These are phyloP conservation scores for Ceratobasidium sp. DNA, from an alignment of 1,284 basidiomycete species.

Conservation along the genomic window DNA sequence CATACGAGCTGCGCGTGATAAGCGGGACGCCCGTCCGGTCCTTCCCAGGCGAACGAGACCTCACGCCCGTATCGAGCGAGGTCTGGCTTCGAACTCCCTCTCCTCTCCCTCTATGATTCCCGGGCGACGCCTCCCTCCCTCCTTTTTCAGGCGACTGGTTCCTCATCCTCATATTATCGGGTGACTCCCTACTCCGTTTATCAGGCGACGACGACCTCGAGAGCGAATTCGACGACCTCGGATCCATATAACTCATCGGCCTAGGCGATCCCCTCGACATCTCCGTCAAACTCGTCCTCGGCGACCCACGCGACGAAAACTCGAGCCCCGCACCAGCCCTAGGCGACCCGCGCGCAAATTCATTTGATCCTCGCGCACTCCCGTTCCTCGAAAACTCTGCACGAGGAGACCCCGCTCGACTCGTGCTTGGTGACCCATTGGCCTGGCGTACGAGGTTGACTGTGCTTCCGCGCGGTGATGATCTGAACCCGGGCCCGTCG, in stretches of 20 bases:
- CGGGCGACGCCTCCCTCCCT: not conserved
- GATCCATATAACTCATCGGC: conserved; percentile 9
- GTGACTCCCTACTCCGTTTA: conserved; percentile 8
- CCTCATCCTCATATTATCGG: conserved; percentile 1
- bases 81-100: not conserved
- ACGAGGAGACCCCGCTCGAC: not conserved
- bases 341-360: not conserved
- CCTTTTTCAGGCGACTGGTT: not conserved
- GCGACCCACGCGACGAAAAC: conserved; percentile 25
- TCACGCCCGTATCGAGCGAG: not conserved
- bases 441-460: conserved; percentile 8
- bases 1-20: conserved; percentile 25
- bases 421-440: conserved; percentile 15
- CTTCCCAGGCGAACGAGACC: conserved; percentile 23
- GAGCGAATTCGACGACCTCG: not conserved
- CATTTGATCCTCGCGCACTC: conserved; percentile 8
- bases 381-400: not conserved
- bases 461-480: conserved; percentile 22
- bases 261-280: conserved; percentile 18
- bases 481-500: not conserved
- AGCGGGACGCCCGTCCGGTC: not conserved
- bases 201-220: conserved; percentile 21
- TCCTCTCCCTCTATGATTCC: too few species aligned
- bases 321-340: not conserved
- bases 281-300: conserved; percentile 28